These are phyloP conservation scores for Claviceps paspali DNA, from an alignment of 2,329 filamentous ascomycete genomes.

Conservation along the genomic window DNA sequence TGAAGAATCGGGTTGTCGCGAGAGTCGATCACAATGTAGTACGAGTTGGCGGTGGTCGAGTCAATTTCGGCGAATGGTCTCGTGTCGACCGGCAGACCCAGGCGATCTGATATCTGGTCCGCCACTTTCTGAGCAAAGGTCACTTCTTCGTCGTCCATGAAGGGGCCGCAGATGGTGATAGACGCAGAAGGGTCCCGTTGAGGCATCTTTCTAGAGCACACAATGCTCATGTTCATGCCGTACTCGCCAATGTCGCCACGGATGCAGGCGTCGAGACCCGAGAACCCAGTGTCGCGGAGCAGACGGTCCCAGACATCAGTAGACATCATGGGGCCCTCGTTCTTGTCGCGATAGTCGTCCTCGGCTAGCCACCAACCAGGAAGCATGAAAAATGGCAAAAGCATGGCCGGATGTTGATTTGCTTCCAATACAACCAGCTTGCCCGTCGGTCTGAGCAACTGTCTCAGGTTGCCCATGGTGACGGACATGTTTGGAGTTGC, in stretches of 20 bases:
- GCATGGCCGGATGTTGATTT: not conserved
- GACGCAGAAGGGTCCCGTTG: not conserved
- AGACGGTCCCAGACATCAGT: constrained; percentile 4
- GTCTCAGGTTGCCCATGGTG: constrained; percentile 9
- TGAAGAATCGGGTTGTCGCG: not conserved
- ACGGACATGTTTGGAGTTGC: constrained; percentile 16
- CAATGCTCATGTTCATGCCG: not conserved
- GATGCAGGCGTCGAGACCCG: constrained; percentile 4
- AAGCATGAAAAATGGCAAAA: constrained; percentile 5
- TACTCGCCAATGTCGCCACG: not conserved
- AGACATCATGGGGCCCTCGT: constrained; percentile 3
- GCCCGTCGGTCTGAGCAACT: constrained; percentile 6
- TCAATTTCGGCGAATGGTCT: constrained; percentile 2
- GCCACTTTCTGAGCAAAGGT: constrained; percentile 2
- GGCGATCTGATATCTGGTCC: not conserved
- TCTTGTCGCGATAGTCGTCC: constrained; percentile 5
- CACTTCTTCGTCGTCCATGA: constrained; percentile 2
- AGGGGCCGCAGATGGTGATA: constrained; percentile 3
- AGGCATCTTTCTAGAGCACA: constrained; percentile 1
- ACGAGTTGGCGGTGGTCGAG: not conserved
- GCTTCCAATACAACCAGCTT: constrained; percentile 7
- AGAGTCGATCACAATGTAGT: constrained; percentile 4
- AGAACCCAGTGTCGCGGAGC: constrained; percentile 4
- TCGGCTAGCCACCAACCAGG: constrained; percentile 6
- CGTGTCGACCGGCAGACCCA: not conserved